Evolutionary conservation across 2,329 filamentous ascomycete species (phyloP), one percentile per base, ranked within the genome.

Genomic region (Diaporthe caulivora): DNA sequence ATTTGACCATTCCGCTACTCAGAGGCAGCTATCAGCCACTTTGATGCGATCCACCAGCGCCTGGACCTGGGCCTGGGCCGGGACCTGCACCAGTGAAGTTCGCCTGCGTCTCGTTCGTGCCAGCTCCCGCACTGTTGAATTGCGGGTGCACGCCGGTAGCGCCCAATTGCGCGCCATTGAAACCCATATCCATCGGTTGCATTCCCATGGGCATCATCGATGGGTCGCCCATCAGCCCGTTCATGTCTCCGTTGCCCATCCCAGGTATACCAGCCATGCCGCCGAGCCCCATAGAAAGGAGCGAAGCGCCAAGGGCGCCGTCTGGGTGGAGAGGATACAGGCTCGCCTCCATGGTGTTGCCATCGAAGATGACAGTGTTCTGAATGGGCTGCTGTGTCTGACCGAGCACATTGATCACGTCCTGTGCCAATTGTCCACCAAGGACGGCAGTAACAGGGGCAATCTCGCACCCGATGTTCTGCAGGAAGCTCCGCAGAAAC

Each of bases 391-490:
- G 97, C 84, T 98, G 95, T 53, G 93, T 92, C 81, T 94, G 92
- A 64, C 95, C 95, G 8, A 98, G 89, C 42, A 98, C 95, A 79
- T 98, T 98, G 84, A 99, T 98, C 68, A 98, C 95, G 81, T 99
- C 97, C 84, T 99, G 97, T 0, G 96, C 95, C 21, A 99, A 88
- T 81, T 95, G 92, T 13, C 95, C 97, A 64, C 97, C 97, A 15
- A 99, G 86, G 73, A 98, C 94, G 1, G 97, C 95, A 0, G 94
- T 92, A 11, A 97, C 94, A 10, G 97, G 95, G 17, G 94, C 92
- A 51, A 98, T 86, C 84, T 98, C 96, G 78, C 91, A 91, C 71
- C 92, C 93, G 8, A 98, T 87, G 77, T 97, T 97, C 82, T 97
- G 93, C 53, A 98, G 82, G 84, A 99, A 99, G 79, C 88, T 92